Conservation (phyloP, 345 rosid species). For the Trapa bicornis region DNA sequence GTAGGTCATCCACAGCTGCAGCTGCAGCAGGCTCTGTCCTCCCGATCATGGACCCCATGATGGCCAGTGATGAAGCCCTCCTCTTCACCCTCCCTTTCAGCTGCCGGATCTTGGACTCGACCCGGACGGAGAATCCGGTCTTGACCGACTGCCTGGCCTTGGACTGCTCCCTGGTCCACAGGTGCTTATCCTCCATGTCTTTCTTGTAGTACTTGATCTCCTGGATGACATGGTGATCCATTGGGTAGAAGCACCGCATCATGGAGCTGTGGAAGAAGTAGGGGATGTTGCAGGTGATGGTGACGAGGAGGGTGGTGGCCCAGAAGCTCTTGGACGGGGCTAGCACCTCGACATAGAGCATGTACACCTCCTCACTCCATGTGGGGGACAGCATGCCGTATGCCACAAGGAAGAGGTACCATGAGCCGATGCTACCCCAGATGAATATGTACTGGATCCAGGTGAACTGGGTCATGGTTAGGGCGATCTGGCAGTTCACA, state of each 20-base stretch:
- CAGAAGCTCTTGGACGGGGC: slow-evolving; percentile 49
- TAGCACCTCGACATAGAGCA: slow-evolving; percentile 29
- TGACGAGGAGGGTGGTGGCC: slow-evolving; percentile 31
- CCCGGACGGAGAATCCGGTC: slow-evolving; percentile 56
- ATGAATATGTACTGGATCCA: slow-evolving; percentile 68
- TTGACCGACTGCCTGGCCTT: slow-evolving; percentile 36
- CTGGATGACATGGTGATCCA: slow-evolving; percentile 66
- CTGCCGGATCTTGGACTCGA: slow-evolving; percentile 32
- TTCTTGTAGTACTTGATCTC: slow-evolving; percentile 51
- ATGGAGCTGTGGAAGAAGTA: slow-evolving; percentile 34
- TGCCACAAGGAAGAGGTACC: slow-evolving; percentile 47
- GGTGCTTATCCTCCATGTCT: slow-evolving; percentile 31
- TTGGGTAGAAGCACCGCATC: slow-evolving; percentile 38
- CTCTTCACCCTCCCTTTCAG: slow-evolving; percentile 12
- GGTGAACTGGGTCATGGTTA: slow-evolving; percentile 55
- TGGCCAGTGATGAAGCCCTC: background rate
- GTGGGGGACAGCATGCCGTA: slow-evolving; percentile 41
- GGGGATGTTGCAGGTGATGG: slow-evolving; percentile 34
- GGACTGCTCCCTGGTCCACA: slow-evolving; percentile 48
- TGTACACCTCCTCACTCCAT: slow-evolving; percentile 26
- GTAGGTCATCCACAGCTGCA: background rate
- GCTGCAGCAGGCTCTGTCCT: background rate
- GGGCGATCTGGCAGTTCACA: slow-evolving; percentile 59
- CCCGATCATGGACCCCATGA: background rate
- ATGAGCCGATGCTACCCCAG: slow-evolving; percentile 56